Evolutionary conservation across 352 stramenopile species (phyloP).

Genomic region (Globisporangium parvum): DNA sequence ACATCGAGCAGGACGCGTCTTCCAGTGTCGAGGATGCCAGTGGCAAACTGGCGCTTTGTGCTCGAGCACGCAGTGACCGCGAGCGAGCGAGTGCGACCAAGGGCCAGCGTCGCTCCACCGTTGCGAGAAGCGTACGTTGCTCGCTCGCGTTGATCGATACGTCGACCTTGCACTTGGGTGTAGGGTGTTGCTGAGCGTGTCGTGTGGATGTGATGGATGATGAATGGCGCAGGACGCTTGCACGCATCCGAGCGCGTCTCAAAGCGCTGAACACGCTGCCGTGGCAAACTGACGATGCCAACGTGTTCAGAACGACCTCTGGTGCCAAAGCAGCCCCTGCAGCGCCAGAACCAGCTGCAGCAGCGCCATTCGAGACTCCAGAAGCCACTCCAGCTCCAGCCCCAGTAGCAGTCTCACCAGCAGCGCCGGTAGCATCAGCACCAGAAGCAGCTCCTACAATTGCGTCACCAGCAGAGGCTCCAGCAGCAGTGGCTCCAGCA

Average conservation of each 20-base stretch:
- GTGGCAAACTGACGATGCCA: constrained; percentile 42
- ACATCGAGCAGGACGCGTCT: constrained; percentile 62
- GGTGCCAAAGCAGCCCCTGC: background rate
- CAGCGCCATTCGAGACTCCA: too few species aligned
- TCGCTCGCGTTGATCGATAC: background rate
- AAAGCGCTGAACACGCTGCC: constrained; percentile 42
- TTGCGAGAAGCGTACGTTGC: constrained; percentile 34
- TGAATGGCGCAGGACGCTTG: constrained; percentile 31
- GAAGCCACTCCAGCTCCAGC: too few species aligned
- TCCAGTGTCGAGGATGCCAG: constrained; percentile 44
- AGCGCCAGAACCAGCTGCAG: background rate
- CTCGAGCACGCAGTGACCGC: constrained; percentile 32
- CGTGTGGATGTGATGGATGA: too few species aligned
- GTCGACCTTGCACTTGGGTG: too few species aligned
- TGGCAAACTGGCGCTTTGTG: constrained; percentile 71
- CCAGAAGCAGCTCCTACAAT: background rate
- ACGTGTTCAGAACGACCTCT: constrained; percentile 25
- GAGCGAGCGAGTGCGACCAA: background rate
- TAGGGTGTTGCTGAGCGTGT: background rate
- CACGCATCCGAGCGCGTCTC: constrained; percentile 55
- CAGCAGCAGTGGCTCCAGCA: too few species aligned
- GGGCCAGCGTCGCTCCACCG: constrained; percentile 17
- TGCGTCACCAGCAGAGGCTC: too few species aligned
- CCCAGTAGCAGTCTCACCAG: too few species aligned
- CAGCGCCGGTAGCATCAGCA: too few species aligned